phyloP scores from a whole-genome alignment of 805 yeast genomes.

The Starmerella stellata region DNA sequence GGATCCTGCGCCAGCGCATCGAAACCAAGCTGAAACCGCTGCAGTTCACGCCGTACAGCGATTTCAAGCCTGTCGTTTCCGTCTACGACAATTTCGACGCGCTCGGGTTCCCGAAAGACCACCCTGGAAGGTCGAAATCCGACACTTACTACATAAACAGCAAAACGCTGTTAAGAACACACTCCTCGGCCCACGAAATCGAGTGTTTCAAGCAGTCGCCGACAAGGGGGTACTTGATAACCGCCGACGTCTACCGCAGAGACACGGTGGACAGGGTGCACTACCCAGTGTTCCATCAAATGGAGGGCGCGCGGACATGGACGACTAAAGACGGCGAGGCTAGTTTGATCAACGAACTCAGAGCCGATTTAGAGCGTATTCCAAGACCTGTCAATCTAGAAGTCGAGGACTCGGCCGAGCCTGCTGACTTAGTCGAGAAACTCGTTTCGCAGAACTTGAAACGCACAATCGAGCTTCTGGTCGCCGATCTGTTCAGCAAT shows the following conservation, averaged over 20 bases:
- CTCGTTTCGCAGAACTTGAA: conserved; percentile 63
- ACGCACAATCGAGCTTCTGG: conserved; percentile 66
- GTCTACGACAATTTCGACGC: conserved; percentile 77
- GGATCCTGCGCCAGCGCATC: conserved; percentile 58
- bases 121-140: conserved; percentile 80
- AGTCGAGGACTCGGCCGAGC: conserved; percentile 57
- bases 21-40: conserved; percentile 46
- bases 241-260: conserved; percentile 90
- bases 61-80: conserved; percentile 69
- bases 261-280: conserved; percentile 93
- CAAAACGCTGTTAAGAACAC: conserved; percentile 61
- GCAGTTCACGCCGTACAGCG: conserved; percentile 56
- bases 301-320: conserved; percentile 95
- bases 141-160: conserved; percentile 84
- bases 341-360: conserved; percentile 29
- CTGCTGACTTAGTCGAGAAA: conserved; percentile 43
- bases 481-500: conserved; percentile 55
- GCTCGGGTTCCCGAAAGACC: conserved; percentile 76
- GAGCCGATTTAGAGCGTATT: conserved; percentile 42
- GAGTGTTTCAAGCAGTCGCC: conserved; percentile 52
- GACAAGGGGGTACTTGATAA: conserved; percentile 75
- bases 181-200: conserved; percentile 91
- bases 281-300: conserved; percentile 92
- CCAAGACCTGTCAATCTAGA: conserved; percentile 44
- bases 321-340: conserved; percentile 28